Evolutionary conservation across 495 filamentous ascomycete genomes (phyloP).

Genomic region (Aspergillus egyptiacus): DNA sequence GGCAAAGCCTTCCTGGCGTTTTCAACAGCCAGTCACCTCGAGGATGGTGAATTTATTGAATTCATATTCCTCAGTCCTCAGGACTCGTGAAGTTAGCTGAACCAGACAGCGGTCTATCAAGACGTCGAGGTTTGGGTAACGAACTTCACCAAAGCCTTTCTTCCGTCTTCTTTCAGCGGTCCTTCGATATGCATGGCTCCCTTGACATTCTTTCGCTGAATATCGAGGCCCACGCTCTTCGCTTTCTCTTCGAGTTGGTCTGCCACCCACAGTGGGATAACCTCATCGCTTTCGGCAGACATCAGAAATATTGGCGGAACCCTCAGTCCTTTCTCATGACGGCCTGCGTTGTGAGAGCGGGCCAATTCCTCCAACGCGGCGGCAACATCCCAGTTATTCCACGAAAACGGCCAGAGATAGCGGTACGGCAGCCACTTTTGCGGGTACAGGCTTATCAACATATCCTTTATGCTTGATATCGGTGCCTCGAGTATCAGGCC

Average conservation of each 20-base stretch:
- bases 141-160: constrained; percentile 34
- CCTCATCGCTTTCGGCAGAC: constrained; percentile 60
- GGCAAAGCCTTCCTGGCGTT: no score
- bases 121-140: no score
- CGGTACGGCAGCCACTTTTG: constrained; percentile 79
- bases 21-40: no score
- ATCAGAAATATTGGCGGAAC: constrained; percentile 50
- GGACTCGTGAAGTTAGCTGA: neutral
- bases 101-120: no score
- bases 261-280: constrained; percentile 56
- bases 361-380: constrained; percentile 33
- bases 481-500: constrained; percentile 71
- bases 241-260: constrained; percentile 40
- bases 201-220: constrained; percentile 30
- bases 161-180: constrained; percentile 35
- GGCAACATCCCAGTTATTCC: constrained; percentile 49
- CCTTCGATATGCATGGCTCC: constrained; percentile 52
- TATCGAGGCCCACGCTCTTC: constrained; percentile 24
- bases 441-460: constrained; percentile 70
- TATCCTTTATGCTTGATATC: constrained; percentile 63
- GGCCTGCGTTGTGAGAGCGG: neutral
- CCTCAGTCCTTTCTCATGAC: no score
- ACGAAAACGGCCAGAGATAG: constrained; percentile 50
- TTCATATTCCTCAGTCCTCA: no score
- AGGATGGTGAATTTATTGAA: no score